Conservation (phyloP, 31 red algal species). For the Porphyra umbilicalis region DNA sequence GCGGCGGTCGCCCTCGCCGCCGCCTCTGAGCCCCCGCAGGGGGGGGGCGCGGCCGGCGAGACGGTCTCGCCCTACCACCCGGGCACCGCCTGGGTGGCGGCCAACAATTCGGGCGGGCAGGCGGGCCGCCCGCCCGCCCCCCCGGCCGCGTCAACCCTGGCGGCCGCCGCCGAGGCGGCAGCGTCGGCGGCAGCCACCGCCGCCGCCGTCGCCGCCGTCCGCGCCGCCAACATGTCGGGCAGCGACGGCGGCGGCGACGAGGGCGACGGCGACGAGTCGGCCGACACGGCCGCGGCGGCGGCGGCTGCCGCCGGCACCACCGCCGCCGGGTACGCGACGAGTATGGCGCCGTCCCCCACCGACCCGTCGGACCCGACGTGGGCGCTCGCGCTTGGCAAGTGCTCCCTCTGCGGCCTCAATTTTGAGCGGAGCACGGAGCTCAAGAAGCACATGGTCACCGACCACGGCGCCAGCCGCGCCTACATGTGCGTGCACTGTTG, state of each 20-base stretch:
- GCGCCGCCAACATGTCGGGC: background rate
- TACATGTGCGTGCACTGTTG: slow-evolving; percentile 30
- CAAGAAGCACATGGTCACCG: slow-evolving; percentile 51
- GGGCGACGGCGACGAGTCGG: background rate
- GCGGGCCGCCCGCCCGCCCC: no score
- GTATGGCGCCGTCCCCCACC: background rate
- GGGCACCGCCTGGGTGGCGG: background rate
- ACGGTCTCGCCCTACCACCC: background rate
- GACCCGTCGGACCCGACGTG: background rate
- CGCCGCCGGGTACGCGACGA: background rate
- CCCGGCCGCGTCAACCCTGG: no score
- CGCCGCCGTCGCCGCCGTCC: background rate
- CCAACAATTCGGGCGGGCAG: background rate
- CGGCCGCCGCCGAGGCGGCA: background rate
- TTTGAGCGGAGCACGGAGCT: slow-evolving; percentile 44
- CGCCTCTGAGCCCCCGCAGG: background rate
- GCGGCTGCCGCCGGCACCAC: background rate
- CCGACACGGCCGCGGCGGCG: background rate
- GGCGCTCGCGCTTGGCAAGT: slow-evolving; percentile 4
- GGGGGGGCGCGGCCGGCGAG: background rate
- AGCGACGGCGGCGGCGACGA: background rate
- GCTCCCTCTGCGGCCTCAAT: slow-evolving; percentile 22
- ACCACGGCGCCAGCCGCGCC: slow-evolving; percentile 24
- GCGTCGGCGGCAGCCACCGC: background rate
- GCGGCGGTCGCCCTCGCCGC: background rate